Percentiles rank a stretch among this genome's conserved stretches.
Conservation (phyloP, 139 green algal species). For the Tetradesmus lagerheimii region DNA sequence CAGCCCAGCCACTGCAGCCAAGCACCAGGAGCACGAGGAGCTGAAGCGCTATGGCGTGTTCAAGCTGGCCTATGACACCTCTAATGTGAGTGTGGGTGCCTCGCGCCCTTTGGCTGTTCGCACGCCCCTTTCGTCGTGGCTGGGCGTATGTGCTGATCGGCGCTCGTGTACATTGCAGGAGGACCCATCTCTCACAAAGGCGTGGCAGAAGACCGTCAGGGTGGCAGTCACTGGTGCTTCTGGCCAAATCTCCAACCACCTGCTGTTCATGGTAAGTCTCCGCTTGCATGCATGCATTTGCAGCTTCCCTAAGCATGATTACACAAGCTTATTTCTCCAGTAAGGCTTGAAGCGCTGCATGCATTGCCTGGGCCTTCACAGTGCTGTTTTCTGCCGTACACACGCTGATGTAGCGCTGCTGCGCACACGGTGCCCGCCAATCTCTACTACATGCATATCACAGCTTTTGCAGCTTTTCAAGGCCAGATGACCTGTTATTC, state of each 20-base stretch:
- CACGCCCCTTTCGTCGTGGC: background rate
- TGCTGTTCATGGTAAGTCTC: conserved; percentile 90
- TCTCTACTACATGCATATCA: background rate
- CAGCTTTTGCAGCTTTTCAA: background rate
- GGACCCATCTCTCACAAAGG: conserved; percentile 66
- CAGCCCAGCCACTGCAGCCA: background rate
- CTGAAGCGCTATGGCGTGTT: conserved; percentile 60
- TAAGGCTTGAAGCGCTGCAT: background rate
- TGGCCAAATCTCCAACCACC: conserved; percentile 94
- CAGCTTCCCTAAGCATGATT: background rate
- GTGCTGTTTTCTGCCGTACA: background rate
- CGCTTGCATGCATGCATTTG: background rate
- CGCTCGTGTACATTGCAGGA: conserved; percentile 51
- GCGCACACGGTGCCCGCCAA: background rate
- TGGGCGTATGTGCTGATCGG: background rate
- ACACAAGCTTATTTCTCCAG: background rate
- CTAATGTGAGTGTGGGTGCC: conserved; percentile 46
- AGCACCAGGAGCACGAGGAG: conserved; percentile 21
- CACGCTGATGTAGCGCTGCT: background rate
- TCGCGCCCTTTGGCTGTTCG: background rate
- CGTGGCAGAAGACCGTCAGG: conserved; percentile 82
- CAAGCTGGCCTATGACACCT: conserved; percentile 54
- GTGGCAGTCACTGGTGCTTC: conserved; percentile 88
- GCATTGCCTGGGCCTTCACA: background rate
- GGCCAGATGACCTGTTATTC: background rate